phyloP scores from a whole-genome alignment of 306 rosid species.

The Vigna reflexopilosa region DNA sequence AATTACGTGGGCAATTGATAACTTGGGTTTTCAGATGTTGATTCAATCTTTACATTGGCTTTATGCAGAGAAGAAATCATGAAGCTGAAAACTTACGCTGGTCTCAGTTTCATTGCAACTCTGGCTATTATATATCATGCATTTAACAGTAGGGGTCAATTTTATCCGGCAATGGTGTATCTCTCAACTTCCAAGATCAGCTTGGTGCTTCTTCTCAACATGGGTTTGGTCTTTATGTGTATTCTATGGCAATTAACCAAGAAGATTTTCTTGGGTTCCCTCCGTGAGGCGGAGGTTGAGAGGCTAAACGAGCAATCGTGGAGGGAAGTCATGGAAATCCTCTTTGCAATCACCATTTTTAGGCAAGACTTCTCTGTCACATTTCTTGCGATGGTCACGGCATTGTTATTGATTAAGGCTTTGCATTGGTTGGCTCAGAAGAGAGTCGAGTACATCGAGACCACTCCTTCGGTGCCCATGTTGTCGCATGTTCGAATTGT shows the following conservation, averaged over 20 bases:
- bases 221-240: slow-evolving; percentile 93
- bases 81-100: slow-evolving; percentile 90
- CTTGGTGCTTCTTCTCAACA: slow-evolving; percentile 92
- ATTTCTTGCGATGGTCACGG: slow-evolving; percentile 91
- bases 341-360: slow-evolving; percentile 94
- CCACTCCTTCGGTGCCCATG: slow-evolving; percentile 85
- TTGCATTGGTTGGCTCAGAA: slow-evolving; percentile 99
- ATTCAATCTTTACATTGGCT: slow-evolving; percentile 41
- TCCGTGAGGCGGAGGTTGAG: slow-evolving; percentile 99
- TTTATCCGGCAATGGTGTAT: slow-evolving; percentile 96
- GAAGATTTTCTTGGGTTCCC: slow-evolving; percentile 81
- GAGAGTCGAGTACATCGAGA: slow-evolving; percentile 97
- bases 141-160: slow-evolving; percentile 93
- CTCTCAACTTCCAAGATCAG: slow-evolving; percentile 97
- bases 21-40: slow-evolving; percentile 32
- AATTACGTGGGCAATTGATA: slow-evolving; percentile 4
- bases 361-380: slow-evolving; percentile 96
- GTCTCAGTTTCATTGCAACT: slow-evolving; percentile 86
- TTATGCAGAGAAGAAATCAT: slow-evolving; percentile 65
- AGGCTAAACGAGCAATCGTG: slow-evolving; percentile 98
- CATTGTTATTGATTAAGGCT: slow-evolving; percentile 84
- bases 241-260: slow-evolving; percentile 88
- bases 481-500: slow-evolving; percentile 90
- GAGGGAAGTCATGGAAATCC: slow-evolving; percentile 99
- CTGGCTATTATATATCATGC: slow-evolving; percentile 90